Evolutionary conservation across 768 basidiomycete genomes (phyloP), one percentile per base, ranked within the genome.

Genomic region (Leccinum obscurum): DNA sequence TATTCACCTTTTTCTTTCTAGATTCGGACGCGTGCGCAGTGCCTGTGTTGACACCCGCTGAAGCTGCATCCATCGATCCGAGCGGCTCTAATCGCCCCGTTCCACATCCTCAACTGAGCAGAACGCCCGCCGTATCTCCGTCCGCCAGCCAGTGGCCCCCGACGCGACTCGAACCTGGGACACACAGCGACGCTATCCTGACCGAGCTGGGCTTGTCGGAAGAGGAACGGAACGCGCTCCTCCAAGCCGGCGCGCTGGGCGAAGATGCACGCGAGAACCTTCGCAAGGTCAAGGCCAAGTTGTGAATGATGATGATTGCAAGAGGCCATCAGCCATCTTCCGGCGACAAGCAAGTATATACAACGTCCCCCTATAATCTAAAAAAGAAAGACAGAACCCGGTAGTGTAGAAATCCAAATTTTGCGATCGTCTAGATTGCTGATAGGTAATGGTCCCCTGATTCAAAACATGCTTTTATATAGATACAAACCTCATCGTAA

Each of bases 1-100:
- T 26, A 39, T n/a, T 30, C 24, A 34, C 8, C 8, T 30, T 15
- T 35, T 10, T 13, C 13, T 4, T 3, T 32, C 44, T 66, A 92
- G 90, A 80, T 30, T 87, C 82, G 13, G 90, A 92, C 60, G 86
- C 88, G 8, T 92, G 90, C 68, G 81, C 81, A 10, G 74, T 89
- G 14, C 90, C 90, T 0, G 86, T 92, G 32, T 77, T 92, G 28
- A 79, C 83, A 5, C 81, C 87, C 0, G 66, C 73, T 26, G 90
- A 92, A 78, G 89, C 87, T 5, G 80, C 77, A 2, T 72, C 70
- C 34, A 70, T 81, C 26, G 73, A 79, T 58, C 64, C 77, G 14
- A 66, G 77, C 3, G 72, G 69, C 7, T 76, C 74, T 17, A 44
- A 66, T 28, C 62, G 82, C 20, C 86, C 88, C 6, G 65, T 70